Percentiles rank a stretch among this genome's conserved stretches.
These are phyloP conservation scores for Candida ovalis DNA, from an alignment of 805 yeast genomes.

Conservation along the genomic window DNA sequence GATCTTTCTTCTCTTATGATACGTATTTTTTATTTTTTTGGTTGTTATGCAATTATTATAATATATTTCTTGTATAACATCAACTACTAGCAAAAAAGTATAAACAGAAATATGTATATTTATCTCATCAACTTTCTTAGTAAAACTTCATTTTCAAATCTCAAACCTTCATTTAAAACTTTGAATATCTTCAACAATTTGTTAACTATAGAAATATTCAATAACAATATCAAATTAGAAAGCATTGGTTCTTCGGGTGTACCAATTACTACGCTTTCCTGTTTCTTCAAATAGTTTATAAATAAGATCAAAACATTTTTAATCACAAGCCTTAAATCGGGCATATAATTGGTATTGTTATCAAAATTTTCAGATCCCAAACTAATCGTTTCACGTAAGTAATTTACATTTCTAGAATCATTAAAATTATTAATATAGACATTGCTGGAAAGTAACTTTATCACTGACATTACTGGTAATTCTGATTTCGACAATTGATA, in stretches of 20 bases:
- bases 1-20: too few relatives aligned
- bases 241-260: constrained; percentile 12
- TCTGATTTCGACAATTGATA: constrained; percentile 17
- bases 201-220: constrained; percentile 28
- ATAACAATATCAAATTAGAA: constrained; percentile 19
- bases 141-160: constrained; percentile 14
- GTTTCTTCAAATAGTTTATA: constrained; percentile 21
- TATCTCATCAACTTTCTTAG: constrained; percentile 13
- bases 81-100: background rate
- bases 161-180: constrained; percentile 17
- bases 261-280: constrained; percentile 2
- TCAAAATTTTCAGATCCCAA: background rate
- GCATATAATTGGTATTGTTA: constrained; percentile 17
- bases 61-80: too few relatives aligned
- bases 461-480: constrained; percentile 6
- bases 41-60: too few relatives aligned
- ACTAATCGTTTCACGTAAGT: constrained; percentile 1
- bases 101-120: background rate
- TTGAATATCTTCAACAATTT: constrained; percentile 28
- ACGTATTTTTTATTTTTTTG: too few relatives aligned
- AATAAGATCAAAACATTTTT: constrained; percentile 27
- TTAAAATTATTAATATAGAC: constrained; percentile 27
- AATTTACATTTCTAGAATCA: constrained; percentile 1
- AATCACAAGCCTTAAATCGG: constrained; percentile 27
- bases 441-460: constrained; percentile 19